Conservation (phyloP, 305 asterid species). For the Fraxinus ornus region DNA sequence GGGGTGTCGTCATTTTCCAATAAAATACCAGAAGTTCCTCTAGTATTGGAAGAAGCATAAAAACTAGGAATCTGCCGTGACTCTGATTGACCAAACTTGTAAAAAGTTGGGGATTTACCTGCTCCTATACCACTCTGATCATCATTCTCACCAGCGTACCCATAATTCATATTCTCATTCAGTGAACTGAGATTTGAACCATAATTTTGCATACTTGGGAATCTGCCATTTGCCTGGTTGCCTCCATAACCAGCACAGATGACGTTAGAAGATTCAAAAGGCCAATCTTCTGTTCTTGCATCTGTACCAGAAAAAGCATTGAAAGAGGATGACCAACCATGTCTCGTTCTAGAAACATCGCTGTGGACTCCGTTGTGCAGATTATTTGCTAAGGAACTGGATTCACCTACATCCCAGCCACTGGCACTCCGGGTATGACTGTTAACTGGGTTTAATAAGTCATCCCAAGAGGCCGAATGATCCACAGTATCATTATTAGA, state of each 20-base stretch:
- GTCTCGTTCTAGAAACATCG: conserved; percentile 35
- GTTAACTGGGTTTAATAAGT: conserved; percentile 48
- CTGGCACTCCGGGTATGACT: conserved; percentile 32
- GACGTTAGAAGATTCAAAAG: conserved; percentile 39
- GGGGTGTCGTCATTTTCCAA: conserved; percentile 40
- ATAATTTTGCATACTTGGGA: conserved; percentile 16
- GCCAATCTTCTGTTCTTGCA: conserved; percentile 42
- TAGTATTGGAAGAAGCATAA: conserved; percentile 40
- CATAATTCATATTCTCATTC: conserved; percentile 34
- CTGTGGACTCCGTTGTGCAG: conserved; percentile 30
- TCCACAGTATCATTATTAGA: conserved; percentile 51
- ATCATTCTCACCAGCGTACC: conserved; percentile 31
- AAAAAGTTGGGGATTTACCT: conserved; percentile 29
- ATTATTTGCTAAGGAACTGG: conserved; percentile 55
- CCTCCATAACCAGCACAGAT: conserved; percentile 23
- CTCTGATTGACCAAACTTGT: conserved; percentile 40
- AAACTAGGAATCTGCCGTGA: conserved; percentile 35
- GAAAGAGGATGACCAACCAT: conserved; percentile 51
- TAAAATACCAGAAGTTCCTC: conserved; percentile 36
- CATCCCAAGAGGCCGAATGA: conserved; percentile 47
- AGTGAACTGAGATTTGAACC: conserved; percentile 32
- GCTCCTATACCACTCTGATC: conserved; percentile 33
- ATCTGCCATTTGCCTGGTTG: conserved; percentile 22
- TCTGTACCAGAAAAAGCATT: conserved; percentile 37
- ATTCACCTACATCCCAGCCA: conserved; percentile 73